Conservation (phyloP, 352 stramenopile species). For the Pythium graminicola region DNA sequence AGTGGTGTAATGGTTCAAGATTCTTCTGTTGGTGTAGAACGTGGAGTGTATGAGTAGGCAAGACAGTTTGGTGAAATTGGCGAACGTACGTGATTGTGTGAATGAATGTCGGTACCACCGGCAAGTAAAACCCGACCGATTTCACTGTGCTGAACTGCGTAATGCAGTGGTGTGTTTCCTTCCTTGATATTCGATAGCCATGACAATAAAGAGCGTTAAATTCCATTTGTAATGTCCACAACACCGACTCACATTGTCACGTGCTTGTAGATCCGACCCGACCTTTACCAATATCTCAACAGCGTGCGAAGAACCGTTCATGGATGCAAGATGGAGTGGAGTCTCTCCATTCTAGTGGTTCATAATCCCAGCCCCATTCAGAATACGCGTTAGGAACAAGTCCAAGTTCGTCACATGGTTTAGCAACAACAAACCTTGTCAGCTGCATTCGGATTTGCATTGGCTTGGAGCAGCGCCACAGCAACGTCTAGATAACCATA, state of each 20-base stretch:
- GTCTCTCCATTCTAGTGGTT: background rate
- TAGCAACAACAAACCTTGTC: background rate
- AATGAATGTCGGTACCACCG: background rate
- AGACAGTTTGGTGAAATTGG: too few species aligned
- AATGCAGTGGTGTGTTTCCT: too few species aligned
- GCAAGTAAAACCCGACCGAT: background rate
- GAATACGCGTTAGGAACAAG: background rate
- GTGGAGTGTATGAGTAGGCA: too few species aligned
- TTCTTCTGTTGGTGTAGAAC: background rate
- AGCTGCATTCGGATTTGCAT: background rate
- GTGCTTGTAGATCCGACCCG: too few species aligned
- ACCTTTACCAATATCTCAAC: too few species aligned
- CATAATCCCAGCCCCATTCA: too few species aligned
- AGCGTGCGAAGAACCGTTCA: too few species aligned
- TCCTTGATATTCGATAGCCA: too few species aligned
- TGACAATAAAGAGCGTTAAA: too few species aligned
- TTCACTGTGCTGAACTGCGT: background rate
- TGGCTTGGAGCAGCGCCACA: background rate
- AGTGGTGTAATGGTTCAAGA: background rate
- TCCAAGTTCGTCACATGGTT: background rate
- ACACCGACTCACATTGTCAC: too few species aligned
- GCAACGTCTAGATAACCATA: background rate
- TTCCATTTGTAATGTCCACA: too few species aligned
- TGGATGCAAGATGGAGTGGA: background rate
- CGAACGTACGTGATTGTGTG: background rate